Percentiles rank a stretch among this genome's conserved stretches.
These are phyloP conservation scores for Aspergillus aculeatus DNA, from an alignment of 2,329 filamentous ascomycete genomes.

Conservation along the genomic window DNA sequence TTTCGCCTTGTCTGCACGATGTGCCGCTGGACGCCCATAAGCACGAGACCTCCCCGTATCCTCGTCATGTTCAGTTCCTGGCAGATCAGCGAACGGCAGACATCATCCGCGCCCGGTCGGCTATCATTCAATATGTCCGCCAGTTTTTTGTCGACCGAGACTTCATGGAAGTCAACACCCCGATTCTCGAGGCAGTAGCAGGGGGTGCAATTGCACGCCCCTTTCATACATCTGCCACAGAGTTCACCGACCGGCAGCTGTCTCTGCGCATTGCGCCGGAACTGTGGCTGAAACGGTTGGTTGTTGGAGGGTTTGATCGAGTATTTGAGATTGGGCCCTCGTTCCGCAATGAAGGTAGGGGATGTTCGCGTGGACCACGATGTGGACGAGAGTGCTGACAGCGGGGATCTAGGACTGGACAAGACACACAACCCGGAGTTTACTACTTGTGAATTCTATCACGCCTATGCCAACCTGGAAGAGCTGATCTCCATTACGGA, in stretches of 20 bases:
- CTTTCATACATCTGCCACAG: slow-evolving; percentile 76
- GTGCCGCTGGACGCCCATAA: slow-evolving; percentile 70
- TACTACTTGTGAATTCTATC: slow-evolving; percentile 96
- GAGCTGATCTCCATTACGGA: slow-evolving; percentile 76
- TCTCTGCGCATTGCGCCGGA: slow-evolving; percentile 88
- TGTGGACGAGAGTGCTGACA: neutral
- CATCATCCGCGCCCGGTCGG: slow-evolving; percentile 69
- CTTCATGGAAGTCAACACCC: slow-evolving; percentile 88
- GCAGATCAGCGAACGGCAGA: slow-evolving; percentile 68
- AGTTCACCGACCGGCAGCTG: slow-evolving; percentile 69
- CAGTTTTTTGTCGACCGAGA: slow-evolving; percentile 67
- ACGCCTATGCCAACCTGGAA: slow-evolving; percentile 73
- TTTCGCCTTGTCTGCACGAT: slow-evolving; percentile 76
- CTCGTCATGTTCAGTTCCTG: slow-evolving; percentile 83
- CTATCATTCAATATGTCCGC: slow-evolving; percentile 71
- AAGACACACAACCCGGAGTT: slow-evolving; percentile 96
- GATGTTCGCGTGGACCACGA: neutral
- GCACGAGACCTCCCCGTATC: slow-evolving; percentile 68
- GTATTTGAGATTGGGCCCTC: slow-evolving; percentile 91
- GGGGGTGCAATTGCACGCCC: slow-evolving; percentile 86
- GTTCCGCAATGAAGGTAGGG: slow-evolving; percentile 83
- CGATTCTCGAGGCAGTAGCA: slow-evolving; percentile 76
- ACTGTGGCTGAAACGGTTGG: slow-evolving; percentile 87
- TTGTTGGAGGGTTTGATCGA: slow-evolving; percentile 82
- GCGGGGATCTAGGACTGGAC: slow-evolving; percentile 58